Percentiles rank a stretch among this genome's conserved stretches.
Conservation (phyloP, 495 filamentous ascomycete species). For the Daldinia loculata region DNA sequence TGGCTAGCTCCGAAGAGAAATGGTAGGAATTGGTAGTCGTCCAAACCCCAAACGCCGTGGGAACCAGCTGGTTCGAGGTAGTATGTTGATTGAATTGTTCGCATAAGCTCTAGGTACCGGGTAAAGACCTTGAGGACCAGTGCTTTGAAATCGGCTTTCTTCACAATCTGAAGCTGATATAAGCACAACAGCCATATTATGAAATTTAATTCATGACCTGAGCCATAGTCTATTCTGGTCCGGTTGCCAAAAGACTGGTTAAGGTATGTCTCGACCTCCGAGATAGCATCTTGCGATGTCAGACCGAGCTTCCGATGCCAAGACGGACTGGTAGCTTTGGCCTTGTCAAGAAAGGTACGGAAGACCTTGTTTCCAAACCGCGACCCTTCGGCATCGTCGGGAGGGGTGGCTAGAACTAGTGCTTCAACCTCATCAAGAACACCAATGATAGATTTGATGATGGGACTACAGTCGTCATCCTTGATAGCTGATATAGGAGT, state of each 20-base stretch:
- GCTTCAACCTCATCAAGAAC: constrained; percentile 74
- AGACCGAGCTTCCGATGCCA: constrained; percentile 69
- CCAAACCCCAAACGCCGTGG: constrained; percentile 96
- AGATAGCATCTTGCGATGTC: constrained; percentile 61
- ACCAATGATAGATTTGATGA: constrained; percentile 69
- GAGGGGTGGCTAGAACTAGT: constrained; percentile 71
- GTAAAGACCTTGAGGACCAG: constrained; percentile 81
- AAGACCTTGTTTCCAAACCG: constrained; percentile 96
- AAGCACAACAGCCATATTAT: constrained; percentile 92
- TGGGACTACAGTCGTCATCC: constrained; percentile 60
- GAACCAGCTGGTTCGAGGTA: constrained; percentile 95
- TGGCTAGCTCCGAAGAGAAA: constrained; percentile 95
- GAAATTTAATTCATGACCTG: constrained; percentile 96
- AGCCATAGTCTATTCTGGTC: constrained; percentile 94
- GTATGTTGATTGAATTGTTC: constrained; percentile 84
- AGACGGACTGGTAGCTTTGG: constrained; percentile 59
- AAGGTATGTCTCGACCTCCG: constrained; percentile 82
- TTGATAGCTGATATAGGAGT: constrained; percentile 72
- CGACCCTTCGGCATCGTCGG: constrained; percentile 84
- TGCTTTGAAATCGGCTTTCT: constrained; percentile 69
- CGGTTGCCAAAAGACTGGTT: constrained; percentile 84
- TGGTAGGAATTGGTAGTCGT: constrained; percentile 97
- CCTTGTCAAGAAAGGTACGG: constrained; percentile 79
- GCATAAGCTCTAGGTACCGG: constrained; percentile 82
- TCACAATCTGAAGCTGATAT: constrained; percentile 76